Evolutionary conservation across 2,329 filamentous ascomycete species (phyloP).

Genomic region (Lizonia empirigonia): DNA sequence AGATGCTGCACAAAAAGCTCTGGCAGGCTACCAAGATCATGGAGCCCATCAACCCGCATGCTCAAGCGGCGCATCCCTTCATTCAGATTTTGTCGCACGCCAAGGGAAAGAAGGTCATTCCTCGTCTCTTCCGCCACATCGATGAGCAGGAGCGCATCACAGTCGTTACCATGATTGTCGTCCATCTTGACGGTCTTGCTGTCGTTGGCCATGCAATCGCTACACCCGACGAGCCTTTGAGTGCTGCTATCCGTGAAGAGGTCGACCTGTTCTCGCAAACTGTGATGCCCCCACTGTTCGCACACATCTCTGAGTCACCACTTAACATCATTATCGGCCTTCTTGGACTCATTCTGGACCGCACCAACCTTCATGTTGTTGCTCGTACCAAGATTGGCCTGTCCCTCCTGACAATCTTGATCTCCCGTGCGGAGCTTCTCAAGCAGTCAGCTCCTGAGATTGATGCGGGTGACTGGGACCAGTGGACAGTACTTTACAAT

Average conservation of each 20-base stretch:
- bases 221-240: constrained; percentile 71
- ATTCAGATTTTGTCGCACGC: constrained; percentile 92
- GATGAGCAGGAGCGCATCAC: constrained; percentile 92
- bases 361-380: constrained; percentile 82
- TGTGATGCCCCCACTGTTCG: constrained; percentile 88
- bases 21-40: constrained; percentile 91
- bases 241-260: constrained; percentile 77
- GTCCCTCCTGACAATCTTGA: constrained; percentile 88
- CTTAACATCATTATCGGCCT: constrained; percentile 91
- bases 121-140: constrained; percentile 91
- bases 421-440: constrained; percentile 90
- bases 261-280: constrained; percentile 87
- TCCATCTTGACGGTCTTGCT: constrained; percentile 90
- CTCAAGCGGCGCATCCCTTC: constrained; percentile 79
- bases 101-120: constrained; percentile 96
- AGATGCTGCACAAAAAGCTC: constrained; percentile 75
- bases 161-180: constrained; percentile 92
- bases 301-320: constrained; percentile 87
- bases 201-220: constrained; percentile 84
- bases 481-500: constrained; percentile 85
- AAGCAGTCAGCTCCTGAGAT: constrained; percentile 76
- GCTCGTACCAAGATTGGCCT: constrained; percentile 86
- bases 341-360: constrained; percentile 79
- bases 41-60: constrained; percentile 75
- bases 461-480: constrained; percentile 69